A percentile compares a stretch with the other conserved stretches of the same genome.
Conservation (phyloP, 2,329 filamentous ascomycete species). For the Aspergillus sojae region DNA sequence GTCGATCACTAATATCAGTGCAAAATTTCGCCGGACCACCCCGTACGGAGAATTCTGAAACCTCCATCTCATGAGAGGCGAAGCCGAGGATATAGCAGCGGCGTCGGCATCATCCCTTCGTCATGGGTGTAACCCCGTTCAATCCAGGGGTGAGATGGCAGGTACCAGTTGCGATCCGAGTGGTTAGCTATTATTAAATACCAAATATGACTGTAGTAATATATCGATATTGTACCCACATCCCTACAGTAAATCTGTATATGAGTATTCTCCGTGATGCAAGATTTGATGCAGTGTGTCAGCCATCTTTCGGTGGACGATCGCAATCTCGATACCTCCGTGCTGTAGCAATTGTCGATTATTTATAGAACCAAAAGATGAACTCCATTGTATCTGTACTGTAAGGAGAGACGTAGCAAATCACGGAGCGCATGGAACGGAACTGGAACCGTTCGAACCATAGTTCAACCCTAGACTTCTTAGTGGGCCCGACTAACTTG, state of each 20-base stretch:
- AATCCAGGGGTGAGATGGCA: neutral
- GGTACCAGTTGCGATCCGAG: neutral
- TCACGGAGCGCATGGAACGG: neutral
- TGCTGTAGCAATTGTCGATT: neutral
- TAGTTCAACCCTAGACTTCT: neutral
- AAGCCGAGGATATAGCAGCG: neutral
- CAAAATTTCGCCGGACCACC: neutral
- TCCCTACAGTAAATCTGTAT: neutral
- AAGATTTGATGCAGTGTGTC: neutral
- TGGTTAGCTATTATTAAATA: neutral
- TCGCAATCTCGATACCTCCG: slow-evolving; percentile 2
- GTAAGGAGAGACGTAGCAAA: neutral
- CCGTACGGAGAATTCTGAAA: neutral
- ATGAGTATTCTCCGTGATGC: neutral
- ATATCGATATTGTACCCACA: neutral
- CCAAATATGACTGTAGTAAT: neutral
- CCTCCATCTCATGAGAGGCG: neutral
- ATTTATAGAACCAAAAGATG: slow-evolving; percentile 11
- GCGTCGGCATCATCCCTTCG: neutral
- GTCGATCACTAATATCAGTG: slow-evolving; percentile 11
- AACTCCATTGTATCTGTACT: neutral
- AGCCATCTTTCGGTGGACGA: slow-evolving; percentile 3
- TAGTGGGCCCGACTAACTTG: neutral
- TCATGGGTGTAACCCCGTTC: slow-evolving; percentile 1
- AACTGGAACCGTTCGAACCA: slow-evolving; percentile 6